Percentiles rank a stretch among this genome's conserved stretches.
These are phyloP conservation scores for Lentinula sp. DNA, from an alignment of 768 basidiomycete species.

Conservation along the genomic window DNA sequence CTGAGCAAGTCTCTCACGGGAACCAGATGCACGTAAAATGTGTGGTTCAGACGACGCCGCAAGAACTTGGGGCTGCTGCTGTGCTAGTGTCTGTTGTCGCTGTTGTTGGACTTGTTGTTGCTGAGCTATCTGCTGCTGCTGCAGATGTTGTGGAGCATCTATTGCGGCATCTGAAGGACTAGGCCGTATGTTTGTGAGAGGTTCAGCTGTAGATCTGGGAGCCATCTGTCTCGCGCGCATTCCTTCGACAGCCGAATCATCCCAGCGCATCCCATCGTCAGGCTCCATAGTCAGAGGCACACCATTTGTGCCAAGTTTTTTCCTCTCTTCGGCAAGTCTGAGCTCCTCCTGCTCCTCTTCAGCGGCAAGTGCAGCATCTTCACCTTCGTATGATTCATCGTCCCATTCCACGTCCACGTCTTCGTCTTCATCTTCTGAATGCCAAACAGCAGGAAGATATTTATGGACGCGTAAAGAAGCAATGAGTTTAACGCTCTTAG, in stretches of 20 bases:
- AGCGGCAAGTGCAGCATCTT: slow-evolving; percentile 59
- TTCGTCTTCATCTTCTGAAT: slow-evolving; percentile 58
- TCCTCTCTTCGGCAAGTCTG: slow-evolving; percentile 17
- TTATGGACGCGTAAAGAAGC: slow-evolving; percentile 54
- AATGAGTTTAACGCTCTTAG: slow-evolving; percentile 66
- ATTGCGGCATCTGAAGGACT: slow-evolving; percentile 12
- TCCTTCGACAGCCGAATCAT: slow-evolving; percentile 57
- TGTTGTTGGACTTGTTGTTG: slow-evolving; percentile 19
- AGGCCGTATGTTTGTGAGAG: slow-evolving; percentile 31
- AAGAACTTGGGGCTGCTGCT: slow-evolving; percentile 17
- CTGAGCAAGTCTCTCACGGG: slow-evolving; percentile 40
- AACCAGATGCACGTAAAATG: slow-evolving; percentile 36
- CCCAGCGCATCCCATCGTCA: slow-evolving; percentile 89
- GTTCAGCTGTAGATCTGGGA: slow-evolving; percentile 11
- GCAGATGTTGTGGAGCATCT: slow-evolving; percentile 25
- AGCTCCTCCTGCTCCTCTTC: slow-evolving; percentile 46
- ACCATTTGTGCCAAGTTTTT: slow-evolving; percentile 21
- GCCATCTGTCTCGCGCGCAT: slow-evolving; percentile 28
- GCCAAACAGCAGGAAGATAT: slow-evolving; percentile 81
- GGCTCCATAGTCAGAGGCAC: slow-evolving; percentile 42
- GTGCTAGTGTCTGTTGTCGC: slow-evolving; percentile 15
- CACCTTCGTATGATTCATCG: slow-evolving; percentile 62
- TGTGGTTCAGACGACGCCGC: slow-evolving; percentile 12
- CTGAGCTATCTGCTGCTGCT: slow-evolving; percentile 23
- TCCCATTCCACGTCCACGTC: slow-evolving; percentile 68